Percentiles rank a stretch among this genome's conserved stretches.
Evolutionary conservation across 2,329 filamentous ascomycete genomes (phyloP).

Genomic region (Hymenoscyphus fraxineus): DNA sequence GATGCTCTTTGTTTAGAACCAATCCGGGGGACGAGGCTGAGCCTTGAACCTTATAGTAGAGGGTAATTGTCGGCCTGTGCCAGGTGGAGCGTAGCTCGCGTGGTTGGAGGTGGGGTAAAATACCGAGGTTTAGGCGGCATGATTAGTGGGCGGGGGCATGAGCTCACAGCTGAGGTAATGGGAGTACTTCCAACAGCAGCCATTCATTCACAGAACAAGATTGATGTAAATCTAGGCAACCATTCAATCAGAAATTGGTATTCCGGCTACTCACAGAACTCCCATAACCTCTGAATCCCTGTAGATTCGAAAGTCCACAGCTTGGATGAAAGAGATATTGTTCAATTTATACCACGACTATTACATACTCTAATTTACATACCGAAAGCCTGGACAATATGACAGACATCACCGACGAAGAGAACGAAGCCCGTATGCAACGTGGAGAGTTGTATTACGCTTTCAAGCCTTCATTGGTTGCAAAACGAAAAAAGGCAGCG

Average conservation of each 20-base stretch:
- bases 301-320: too few species aligned
- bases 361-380: not conserved
- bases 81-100: not conserved
- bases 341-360: too few species aligned
- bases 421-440: slow-evolving; percentile 55
- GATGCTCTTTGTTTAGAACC: not conserved
- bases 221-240: too few species aligned
- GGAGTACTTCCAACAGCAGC: too few species aligned
- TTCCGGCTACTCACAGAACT: too few species aligned
- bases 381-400: not conserved
- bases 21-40: not conserved
- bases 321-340: too few species aligned
- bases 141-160: too few species aligned
- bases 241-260: too few species aligned
- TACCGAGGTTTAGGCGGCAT: too few species aligned
- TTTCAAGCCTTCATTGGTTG: slow-evolving; percentile 65
- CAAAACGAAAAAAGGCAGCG: slow-evolving; percentile 59
- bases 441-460: slow-evolving; percentile 70
- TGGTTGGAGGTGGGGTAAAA: not conserved
- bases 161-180: too few species aligned
- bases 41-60: not conserved
- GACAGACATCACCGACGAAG: slow-evolving; percentile 38
- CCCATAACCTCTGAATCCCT: too few species aligned
- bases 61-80: not conserved
- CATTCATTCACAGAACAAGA: too few species aligned